Conservation (phyloP, 352 stramenopile genomes). For the Albugo laibachii region DNA sequence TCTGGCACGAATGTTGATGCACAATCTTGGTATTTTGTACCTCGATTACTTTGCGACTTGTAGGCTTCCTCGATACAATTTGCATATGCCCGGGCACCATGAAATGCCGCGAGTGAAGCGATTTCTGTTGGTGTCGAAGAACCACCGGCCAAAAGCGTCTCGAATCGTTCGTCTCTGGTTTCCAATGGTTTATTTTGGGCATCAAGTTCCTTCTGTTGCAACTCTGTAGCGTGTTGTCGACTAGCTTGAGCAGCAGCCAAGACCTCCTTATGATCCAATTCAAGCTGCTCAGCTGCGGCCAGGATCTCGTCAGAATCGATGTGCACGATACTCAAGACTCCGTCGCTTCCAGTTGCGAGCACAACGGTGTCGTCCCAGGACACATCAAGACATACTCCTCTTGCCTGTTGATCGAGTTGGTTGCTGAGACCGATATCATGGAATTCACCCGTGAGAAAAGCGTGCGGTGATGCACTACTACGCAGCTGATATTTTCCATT, state of each 20-base stretch:
- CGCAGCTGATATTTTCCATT: slow-evolving; percentile 75
- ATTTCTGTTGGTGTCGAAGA: slow-evolving; percentile 17
- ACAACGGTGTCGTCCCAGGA: slow-evolving; percentile 77
- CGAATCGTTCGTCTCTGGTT: slow-evolving; percentile 18
- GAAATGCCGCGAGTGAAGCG: slow-evolving; percentile 33
- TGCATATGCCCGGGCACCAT: slow-evolving; percentile 51
- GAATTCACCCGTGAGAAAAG: slow-evolving; percentile 55
- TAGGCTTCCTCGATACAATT: slow-evolving; percentile 25
- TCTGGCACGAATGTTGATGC: too few relatives aligned
- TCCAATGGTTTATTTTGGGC: slow-evolving; percentile 23
- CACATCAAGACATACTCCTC: slow-evolving; percentile 16
- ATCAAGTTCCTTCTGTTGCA: slow-evolving; percentile 24
- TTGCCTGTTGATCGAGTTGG: background rate
- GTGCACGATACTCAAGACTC: slow-evolving; percentile 48
- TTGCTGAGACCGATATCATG: slow-evolving; percentile 30
- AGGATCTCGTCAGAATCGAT: slow-evolving; percentile 36
- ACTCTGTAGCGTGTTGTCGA: slow-evolving; percentile 30
- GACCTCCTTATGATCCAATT: slow-evolving; percentile 16
- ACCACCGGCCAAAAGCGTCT: slow-evolving; percentile 1
- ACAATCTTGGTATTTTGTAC: too few relatives aligned
- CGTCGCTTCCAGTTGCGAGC: slow-evolving; percentile 43
- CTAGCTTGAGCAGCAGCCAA: slow-evolving; percentile 24
- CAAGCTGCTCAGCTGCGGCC: slow-evolving; percentile 16
- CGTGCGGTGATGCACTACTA: slow-evolving; percentile 17
- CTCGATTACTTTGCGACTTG: too few relatives aligned